Conservation (phyloP, 176 grass and related monocot genomes). For the Rhipidocladum racemiflorum region DNA sequence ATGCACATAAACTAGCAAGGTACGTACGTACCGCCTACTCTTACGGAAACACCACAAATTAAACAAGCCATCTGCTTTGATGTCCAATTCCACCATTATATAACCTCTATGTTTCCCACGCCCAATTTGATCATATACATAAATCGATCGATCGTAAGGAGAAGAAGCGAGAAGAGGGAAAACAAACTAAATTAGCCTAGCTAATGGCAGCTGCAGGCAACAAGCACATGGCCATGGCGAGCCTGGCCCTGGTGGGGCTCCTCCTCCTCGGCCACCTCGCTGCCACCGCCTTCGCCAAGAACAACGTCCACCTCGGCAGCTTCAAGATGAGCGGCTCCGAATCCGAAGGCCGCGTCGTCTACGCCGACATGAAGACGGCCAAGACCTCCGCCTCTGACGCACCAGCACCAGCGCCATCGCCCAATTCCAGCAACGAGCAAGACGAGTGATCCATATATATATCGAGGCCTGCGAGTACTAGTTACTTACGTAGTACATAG, state of each 20-base stretch:
- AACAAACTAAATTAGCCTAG: neutral
- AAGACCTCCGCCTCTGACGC: neutral
- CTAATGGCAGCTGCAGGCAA: neutral
- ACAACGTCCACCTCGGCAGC: neutral
- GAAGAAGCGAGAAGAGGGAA: neutral
- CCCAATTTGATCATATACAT: neutral
- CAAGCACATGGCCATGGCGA: neutral
- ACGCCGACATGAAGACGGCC: slow-evolving; percentile 19
- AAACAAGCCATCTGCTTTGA: neutral
- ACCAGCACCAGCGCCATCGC: neutral
- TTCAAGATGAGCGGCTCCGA: neutral
- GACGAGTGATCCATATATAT: neutral
- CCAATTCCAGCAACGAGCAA: neutral
- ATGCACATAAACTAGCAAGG: neutral
- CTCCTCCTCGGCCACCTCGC: slow-evolving; percentile 4
- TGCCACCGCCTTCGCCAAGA: neutral
- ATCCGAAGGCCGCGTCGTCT: slow-evolving; percentile 26
- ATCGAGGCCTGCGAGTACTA: neutral
- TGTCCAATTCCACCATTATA: neutral
- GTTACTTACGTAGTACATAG: too few species aligned
- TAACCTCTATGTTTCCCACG: neutral
- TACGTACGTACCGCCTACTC: neutral
- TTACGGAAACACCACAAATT: neutral
- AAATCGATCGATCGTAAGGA: neutral
- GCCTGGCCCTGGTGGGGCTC: slow-evolving; percentile 16